These are phyloP conservation scores for Aphanomyces stellatus DNA, from an alignment of 352 stramenopile species.

Conservation along the genomic window DNA sequence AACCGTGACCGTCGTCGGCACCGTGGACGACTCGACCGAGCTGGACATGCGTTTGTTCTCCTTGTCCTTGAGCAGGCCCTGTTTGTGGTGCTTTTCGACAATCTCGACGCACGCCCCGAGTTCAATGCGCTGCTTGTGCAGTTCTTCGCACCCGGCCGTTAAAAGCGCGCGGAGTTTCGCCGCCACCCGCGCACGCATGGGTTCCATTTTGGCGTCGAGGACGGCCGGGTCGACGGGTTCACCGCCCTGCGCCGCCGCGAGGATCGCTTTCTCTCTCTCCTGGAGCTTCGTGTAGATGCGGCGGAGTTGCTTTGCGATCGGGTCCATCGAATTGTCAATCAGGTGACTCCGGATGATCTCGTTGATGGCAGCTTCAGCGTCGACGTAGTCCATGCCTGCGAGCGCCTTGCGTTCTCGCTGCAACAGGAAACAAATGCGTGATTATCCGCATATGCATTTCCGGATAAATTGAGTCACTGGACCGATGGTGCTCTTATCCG, in stretches of 20 bases:
- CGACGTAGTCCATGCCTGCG: neutral
- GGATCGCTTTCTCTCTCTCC: constrained; percentile 18
- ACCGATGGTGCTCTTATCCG: too few species aligned
- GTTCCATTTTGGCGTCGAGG: neutral
- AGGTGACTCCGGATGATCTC: constrained; percentile 66
- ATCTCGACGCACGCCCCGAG: constrained; percentile 39
- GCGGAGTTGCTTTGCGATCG: constrained; percentile 53
- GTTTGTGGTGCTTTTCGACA: constrained; percentile 34
- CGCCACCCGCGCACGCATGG: constrained; percentile 36
- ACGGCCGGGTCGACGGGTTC: constrained; percentile 21
- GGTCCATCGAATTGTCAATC: constrained; percentile 75
- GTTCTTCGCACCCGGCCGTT: constrained; percentile 40
- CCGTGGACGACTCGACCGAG: neutral
- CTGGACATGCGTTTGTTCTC: constrained; percentile 19
- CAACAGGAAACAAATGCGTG: too few species aligned
- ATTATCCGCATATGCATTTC: too few species aligned
- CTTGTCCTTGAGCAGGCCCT: neutral
- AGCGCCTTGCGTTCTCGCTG: too few species aligned
- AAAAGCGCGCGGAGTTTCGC: constrained; percentile 57
- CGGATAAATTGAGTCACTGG: too few species aligned
- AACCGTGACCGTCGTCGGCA: constrained; percentile 31
- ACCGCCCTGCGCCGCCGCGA: neutral
- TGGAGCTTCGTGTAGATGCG: constrained; percentile 47
- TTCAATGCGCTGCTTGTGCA: constrained; percentile 46
- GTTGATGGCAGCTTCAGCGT: constrained; percentile 46